Evolutionary conservation across 805 yeast species (phyloP).

Genomic region (Saturnispora zaruensis): DNA sequence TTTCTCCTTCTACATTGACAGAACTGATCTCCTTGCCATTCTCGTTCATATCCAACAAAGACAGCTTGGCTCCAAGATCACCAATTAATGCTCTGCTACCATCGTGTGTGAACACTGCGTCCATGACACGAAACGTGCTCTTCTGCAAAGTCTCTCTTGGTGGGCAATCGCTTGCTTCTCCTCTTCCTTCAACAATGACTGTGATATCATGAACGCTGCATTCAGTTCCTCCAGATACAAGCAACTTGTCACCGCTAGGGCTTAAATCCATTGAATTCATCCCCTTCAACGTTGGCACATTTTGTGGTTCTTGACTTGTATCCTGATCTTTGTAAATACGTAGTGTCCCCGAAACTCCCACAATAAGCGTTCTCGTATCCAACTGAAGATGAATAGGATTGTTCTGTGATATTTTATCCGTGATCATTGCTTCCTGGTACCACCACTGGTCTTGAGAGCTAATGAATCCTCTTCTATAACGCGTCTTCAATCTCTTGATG

Average conservation of each 20-base stretch:
- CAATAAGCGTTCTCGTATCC: constrained; percentile 33
- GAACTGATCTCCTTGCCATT: constrained; percentile 23
- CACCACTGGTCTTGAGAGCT: background rate
- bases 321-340: constrained; percentile 45
- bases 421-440: background rate
- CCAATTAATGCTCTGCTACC: constrained; percentile 53
- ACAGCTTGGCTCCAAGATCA: constrained; percentile 57
- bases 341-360: constrained; percentile 2
- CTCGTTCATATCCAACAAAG: constrained; percentile 37
- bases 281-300: constrained; percentile 42
- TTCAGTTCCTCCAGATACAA: constrained; percentile 34
- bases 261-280: constrained; percentile 34
- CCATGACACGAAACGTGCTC: constrained; percentile 31
- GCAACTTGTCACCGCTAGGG: constrained; percentile 15
- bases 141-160: constrained; percentile 9
- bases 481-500: background rate
- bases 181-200: constrained; percentile 2
- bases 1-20: constrained; percentile 43
- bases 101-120: constrained; percentile 48
- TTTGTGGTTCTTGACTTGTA: constrained; percentile 52
- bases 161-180: background rate
- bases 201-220: constrained; percentile 33
- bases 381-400: constrained; percentile 24
- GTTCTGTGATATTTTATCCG: constrained; percentile 1
- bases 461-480: background rate